Conservation (phyloP, 2,329 filamentous ascomycete genomes). For the Aspergillus candidus region DNA sequence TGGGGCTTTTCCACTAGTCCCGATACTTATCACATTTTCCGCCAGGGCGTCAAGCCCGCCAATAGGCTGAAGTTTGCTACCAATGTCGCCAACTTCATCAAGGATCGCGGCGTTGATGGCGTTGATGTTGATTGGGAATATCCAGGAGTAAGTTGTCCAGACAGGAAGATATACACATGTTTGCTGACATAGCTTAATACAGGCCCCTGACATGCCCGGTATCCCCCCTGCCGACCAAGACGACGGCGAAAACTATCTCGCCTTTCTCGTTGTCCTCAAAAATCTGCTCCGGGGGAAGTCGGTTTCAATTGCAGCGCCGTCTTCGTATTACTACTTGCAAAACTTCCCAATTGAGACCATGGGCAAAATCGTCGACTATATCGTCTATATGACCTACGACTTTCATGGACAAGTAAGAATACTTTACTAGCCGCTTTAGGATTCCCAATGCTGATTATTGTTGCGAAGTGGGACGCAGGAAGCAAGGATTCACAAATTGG, state of each 20-base stretch:
- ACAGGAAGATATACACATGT: no score
- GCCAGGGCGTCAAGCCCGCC: slow-evolving; percentile 26
- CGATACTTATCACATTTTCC: slow-evolving; percentile 35
- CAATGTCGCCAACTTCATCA: slow-evolving; percentile 25
- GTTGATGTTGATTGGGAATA: slow-evolving; percentile 13
- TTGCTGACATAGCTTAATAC: not conserved
- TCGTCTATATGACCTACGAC: slow-evolving; percentile 18
- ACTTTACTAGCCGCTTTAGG: not conserved
- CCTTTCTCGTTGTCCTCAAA: slow-evolving; percentile 24
- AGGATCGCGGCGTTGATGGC: slow-evolving; percentile 10
- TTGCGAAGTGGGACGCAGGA: no score
- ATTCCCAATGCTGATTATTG: not conserved
- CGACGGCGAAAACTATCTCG: slow-evolving; percentile 33
- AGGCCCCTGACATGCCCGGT: slow-evolving; percentile 8
- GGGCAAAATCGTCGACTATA: slow-evolving; percentile 8
- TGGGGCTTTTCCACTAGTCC: slow-evolving; percentile 40
- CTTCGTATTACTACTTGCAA: slow-evolving; percentile 26
- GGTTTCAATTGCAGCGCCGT: slow-evolving; percentile 23
- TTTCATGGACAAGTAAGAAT: slow-evolving; percentile 14
- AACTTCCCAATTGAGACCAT: slow-evolving; percentile 13
- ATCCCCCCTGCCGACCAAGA: slow-evolving; percentile 24
- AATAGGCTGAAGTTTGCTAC: slow-evolving; percentile 36
- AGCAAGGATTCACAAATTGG: slow-evolving; percentile 1
- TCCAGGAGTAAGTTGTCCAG: slow-evolving; percentile 4
- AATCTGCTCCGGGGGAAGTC: slow-evolving; percentile 11